Base-by-base conservation (phyloP, 1,139 yeast genomes). In the Yamadazyma diddensiae region DNA sequence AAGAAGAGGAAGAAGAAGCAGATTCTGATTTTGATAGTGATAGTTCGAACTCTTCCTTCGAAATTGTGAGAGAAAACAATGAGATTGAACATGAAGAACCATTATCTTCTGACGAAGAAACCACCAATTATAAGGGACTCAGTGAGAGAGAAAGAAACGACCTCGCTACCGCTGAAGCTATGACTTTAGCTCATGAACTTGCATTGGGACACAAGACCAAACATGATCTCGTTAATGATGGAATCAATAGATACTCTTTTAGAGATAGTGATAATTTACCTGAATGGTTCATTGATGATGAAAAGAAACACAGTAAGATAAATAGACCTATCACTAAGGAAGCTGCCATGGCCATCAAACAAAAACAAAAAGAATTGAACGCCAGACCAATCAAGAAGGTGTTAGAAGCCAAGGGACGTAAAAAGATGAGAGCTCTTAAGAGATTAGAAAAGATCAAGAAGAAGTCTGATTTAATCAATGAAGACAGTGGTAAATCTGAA, bases 351-450 rank as follows among this genome's bases (percentile, higher is more conserved):
- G 98, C 97, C 0, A 72, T 92, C 42, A 85, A 82, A 52, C 97
- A 88, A 52, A 92, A 90, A 59, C 73, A 82, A 70, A 85, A 76
- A 58, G 90, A 92, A 42, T 66, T 94, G 57, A 92, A 92, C 61
- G 97, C 98, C 8, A 80, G 98, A 59, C 98, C 99, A 10, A 90
- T 92, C 53, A 92, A 92, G 77, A 92, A 94, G 76, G 97, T 92
- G 12, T 77, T 87, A 43, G 99, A 92, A 63, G 98, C 98, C 5
- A 83, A 87, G 57, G 97, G 95, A 11, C 81, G 99, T 61, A 92
- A 92, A 81, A 85, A 85, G 74, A 77, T 85, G 87, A 81, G 96
- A 62, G 95, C 97, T 5, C 70, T 84, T 48, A 79, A 81, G 58
- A 79, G 95, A 53, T 66, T 94, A 43, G 97, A 92, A 58, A 85